Evolutionary conservation across 768 basidiomycete genomes (phyloP).

Genomic region (Russula sp.): DNA sequence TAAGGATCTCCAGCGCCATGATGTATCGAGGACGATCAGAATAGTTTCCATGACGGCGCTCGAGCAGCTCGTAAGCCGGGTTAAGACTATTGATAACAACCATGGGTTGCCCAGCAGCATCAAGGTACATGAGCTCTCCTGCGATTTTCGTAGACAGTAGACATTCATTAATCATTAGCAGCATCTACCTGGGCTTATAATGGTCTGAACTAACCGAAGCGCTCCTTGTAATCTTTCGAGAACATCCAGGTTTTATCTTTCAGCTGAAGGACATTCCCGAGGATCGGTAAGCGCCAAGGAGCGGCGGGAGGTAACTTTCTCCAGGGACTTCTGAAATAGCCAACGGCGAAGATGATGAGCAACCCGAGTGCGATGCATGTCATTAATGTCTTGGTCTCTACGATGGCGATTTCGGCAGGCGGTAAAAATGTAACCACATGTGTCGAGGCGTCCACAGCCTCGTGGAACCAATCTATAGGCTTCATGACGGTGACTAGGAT

Average conservation of each 20-base stretch:
- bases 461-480: not conserved
- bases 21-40: conserved; percentile 30
- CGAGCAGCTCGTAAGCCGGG: conserved; percentile 34
- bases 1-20: conserved; percentile 20
- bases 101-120: conserved; percentile 24
- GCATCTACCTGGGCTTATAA: not conserved
- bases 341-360: not conserved
- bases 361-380: not conserved
- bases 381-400: not conserved
- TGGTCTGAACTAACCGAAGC: conserved; percentile 5
- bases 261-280: conserved; percentile 11
- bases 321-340: conserved; percentile 9
- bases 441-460: not conserved
- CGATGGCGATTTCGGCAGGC: not conserved
- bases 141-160: no score
- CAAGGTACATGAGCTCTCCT: conserved; percentile 30
- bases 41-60: conserved; percentile 33
- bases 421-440: not conserved
- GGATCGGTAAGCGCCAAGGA: conserved; percentile 7
- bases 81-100: conserved; percentile 34
- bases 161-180: not conserved
- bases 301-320: conserved; percentile 8
- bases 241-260: conserved; percentile 10
- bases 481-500: not conserved
- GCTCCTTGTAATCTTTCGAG: conserved; percentile 10